A percentile compares a stretch with the other conserved stretches of the same genome.
phyloP scores from a whole-genome alignment of 1,139 yeast genomes.

The Chernovozyma aurita region DNA sequence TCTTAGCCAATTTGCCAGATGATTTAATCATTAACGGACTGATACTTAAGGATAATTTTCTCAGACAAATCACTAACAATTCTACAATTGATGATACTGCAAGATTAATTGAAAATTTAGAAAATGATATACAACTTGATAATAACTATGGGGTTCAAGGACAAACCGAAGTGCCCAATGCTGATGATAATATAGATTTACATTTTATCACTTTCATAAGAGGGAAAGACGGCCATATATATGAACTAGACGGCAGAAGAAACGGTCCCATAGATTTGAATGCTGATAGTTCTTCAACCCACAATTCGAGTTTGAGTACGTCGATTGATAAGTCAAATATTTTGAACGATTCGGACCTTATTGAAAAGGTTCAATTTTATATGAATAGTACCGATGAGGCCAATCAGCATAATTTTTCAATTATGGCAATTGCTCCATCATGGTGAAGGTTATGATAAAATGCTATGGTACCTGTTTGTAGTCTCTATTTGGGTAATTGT shows the following conservation, averaged over 20 bases:
- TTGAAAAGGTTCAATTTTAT: constrained; percentile 59
- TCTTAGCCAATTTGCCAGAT: constrained; percentile 57
- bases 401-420: constrained; percentile 58
- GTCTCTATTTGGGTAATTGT: too few species aligned
- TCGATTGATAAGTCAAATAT: constrained; percentile 35
- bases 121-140: constrained; percentile 43
- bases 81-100: constrained; percentile 35
- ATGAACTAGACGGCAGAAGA: constrained; percentile 88
- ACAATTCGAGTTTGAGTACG: too few species aligned
- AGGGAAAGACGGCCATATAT: constrained; percentile 54
- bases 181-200: constrained; percentile 57
- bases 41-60: constrained; percentile 24
- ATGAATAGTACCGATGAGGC: constrained; percentile 57
- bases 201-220: constrained; percentile 79
- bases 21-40: constrained; percentile 38
- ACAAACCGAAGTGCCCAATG: constrained; percentile 74
- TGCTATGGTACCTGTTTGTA: background rate
- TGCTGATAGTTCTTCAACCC: constrained; percentile 11
- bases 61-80: constrained; percentile 18
- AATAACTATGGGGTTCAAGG: constrained; percentile 63
- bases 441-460: too few species aligned
- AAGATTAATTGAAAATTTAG: constrained; percentile 51
- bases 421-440: constrained; percentile 63
- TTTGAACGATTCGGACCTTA: constrained; percentile 47
- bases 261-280: constrained; percentile 73